Conservation (phyloP, 2,329 filamentous ascomycete genomes). For the Delphinella strobiligena region DNA sequence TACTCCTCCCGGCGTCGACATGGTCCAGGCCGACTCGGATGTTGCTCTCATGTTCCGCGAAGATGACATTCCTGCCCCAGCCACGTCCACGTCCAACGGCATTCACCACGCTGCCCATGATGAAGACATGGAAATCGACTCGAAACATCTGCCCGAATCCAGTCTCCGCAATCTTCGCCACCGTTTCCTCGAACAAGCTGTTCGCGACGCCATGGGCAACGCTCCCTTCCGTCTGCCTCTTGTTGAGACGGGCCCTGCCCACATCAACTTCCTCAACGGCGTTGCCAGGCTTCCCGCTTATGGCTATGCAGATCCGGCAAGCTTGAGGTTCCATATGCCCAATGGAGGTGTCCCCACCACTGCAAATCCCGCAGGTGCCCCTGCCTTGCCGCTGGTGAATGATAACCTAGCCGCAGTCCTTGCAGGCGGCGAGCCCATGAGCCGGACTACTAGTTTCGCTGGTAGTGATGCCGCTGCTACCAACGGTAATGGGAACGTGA, state of each 20-base stretch:
- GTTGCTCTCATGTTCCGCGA: constrained; percentile 32
- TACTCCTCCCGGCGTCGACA: constrained; percentile 29
- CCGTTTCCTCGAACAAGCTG: constrained; percentile 22
- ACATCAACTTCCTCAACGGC: constrained; percentile 16
- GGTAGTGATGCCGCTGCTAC: constrained; percentile 13
- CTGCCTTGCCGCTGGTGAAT: constrained; percentile 12
- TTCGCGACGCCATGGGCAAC: constrained; percentile 15
- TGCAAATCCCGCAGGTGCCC: constrained; percentile 11
- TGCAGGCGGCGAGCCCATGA: constrained; percentile 17
- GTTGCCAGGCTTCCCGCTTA: constrained; percentile 21
- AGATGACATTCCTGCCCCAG: constrained; percentile 11
- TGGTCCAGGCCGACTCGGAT: constrained; percentile 36
- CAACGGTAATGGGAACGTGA: constrained; percentile 8
- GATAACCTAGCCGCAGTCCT: constrained; percentile 15
- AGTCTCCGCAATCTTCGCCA: constrained; percentile 14
- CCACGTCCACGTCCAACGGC: constrained; percentile 1
- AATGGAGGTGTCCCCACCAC: constrained; percentile 4
- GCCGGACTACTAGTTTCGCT: constrained; percentile 13
- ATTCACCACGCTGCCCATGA: background rate
- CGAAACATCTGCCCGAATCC: constrained; percentile 5
- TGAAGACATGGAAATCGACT: constrained; percentile 13
- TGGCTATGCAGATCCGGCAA: constrained; percentile 19
- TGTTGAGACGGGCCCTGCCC: constrained; percentile 21
- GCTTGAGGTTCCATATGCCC: constrained; percentile 2
- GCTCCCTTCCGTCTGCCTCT: constrained; percentile 23